Base-by-base conservation (phyloP, 202 grass and related monocot genomes). In the Schoenoplectus triqueter region DNA sequence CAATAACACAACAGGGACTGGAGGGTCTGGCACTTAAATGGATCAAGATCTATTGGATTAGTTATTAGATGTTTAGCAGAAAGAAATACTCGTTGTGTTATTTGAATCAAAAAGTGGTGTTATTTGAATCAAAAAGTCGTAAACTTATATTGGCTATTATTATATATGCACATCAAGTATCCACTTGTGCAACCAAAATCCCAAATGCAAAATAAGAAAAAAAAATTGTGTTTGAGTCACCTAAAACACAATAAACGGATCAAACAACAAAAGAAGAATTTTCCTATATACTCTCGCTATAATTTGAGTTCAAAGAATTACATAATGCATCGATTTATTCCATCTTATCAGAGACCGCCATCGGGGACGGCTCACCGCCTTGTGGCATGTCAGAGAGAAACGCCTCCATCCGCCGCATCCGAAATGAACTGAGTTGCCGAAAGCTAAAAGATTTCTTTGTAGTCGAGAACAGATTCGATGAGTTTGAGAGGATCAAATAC, bases 401-500 rank as follows among this genome's bases (percentile, higher is more conserved):
- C 7, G 85, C 82, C 62, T 87, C 65, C 90, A 91, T 88, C 82
- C 89, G 89, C 78, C 88, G 73, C 62, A 86, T 52, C 86, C 88
- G 77, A 66, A 82, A 14, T 1, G 89, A 92, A 2, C 64, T 17
- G 2, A 64, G 10, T 48, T 69, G 19, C 4, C 49, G 82, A 84
- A 83, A 71, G 84, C 87, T 50, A 66, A 50, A 13, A 75, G 54
- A 83, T 71, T 60, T 48, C 88, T 31, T 31, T 31, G 74, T 84
- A 63, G 49, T 64, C 44, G 92, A 94, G 89, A 94, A 94, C 14
- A 94, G 49, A 45, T 68, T 46, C 44, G 95, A 97, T 7, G 95
- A 97, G 44, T 88, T 89, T 73, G 82, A 80, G 45, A 97, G 87
- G 82, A 97, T 91, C 72, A 97, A 78, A 87, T 94, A 97, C 61